Percentiles rank a stretch among this genome's conserved stretches.
Conservation (phyloP, 2,329 filamentous ascomycete species). For the Talaromyces piceae region DNA sequence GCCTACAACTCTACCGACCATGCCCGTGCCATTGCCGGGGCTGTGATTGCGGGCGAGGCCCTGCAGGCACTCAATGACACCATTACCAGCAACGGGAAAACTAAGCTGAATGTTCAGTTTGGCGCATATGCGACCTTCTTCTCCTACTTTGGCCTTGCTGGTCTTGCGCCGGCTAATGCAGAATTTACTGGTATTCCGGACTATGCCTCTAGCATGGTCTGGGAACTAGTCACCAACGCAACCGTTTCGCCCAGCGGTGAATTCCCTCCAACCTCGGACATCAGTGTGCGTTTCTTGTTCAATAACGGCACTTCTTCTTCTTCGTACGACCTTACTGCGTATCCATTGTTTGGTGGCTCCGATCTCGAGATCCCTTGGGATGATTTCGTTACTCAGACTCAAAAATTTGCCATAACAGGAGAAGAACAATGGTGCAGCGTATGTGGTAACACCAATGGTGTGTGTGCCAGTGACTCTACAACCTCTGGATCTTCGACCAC, state of each 20-base stretch:
- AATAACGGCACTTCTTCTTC: conserved; percentile 52
- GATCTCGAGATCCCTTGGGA: conserved; percentile 56
- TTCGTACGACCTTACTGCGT: conserved; percentile 41
- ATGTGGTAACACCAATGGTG: conserved; percentile 65
- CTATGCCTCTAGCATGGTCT: conserved; percentile 74
- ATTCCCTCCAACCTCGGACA: conserved; percentile 38
- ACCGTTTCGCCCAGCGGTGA: conserved; percentile 21
- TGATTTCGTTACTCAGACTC: conserved; percentile 58
- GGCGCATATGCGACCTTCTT: conserved; percentile 55
- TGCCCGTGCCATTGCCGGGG: conserved; percentile 47
- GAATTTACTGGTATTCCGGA: conserved; percentile 73
- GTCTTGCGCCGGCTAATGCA: conserved; percentile 42
- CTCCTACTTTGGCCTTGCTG: conserved; percentile 54
- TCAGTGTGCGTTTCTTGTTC: conserved; percentile 55
- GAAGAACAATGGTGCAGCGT: conserved; percentile 63
- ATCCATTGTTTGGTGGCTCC: conserved; percentile 54
- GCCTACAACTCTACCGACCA: conserved; percentile 61
- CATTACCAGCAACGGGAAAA: conserved; percentile 28
- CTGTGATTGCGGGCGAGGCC: conserved; percentile 59
- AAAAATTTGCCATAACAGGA: conserved; percentile 58
- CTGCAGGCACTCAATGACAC: conserved; percentile 40
- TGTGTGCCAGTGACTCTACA: conserved; percentile 47
- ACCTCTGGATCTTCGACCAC: conserved; percentile 4
- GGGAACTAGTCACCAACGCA: conserved; percentile 58
- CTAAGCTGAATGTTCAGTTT: conserved; percentile 48